Conservation (phyloP, 2,329 filamentous ascomycete genomes). For the Hymenoscyphus linearis region DNA sequence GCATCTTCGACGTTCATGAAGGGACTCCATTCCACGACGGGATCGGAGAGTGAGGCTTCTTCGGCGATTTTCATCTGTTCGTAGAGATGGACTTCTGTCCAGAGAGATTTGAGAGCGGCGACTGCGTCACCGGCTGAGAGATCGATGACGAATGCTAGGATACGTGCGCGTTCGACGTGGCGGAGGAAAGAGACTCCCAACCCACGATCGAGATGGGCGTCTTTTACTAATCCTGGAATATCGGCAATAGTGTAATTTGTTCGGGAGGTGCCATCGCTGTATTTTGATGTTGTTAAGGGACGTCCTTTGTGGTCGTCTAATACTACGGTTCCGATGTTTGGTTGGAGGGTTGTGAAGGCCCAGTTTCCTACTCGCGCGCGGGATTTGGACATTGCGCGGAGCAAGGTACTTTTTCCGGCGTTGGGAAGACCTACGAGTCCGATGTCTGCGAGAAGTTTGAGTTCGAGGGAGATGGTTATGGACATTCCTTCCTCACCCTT, state of each 20-base stretch:
- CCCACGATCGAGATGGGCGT: conserved; percentile 86
- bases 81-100: conserved; percentile 87
- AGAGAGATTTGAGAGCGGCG: conserved; percentile 70
- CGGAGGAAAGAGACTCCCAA: conserved; percentile 87
- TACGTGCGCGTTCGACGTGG: conserved; percentile 88
- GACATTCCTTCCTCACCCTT: conserved; percentile 75
- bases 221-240: conserved; percentile 89
- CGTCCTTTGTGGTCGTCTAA: conserved; percentile 81
- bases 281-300: conserved; percentile 44
- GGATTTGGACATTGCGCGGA: conserved; percentile 82
- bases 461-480: conserved; percentile 77
- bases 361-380: conserved; percentile 86
- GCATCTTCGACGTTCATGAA: conserved; percentile 39
- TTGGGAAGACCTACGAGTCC: conserved; percentile 93
- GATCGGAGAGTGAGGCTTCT: conserved; percentile 62
- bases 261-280: conserved; percentile 49
- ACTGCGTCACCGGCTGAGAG: conserved; percentile 76
- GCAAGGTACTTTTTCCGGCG: conserved; percentile 88
- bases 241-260: conserved; percentile 91
- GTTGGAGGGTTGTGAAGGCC: conserved; percentile 94
- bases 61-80: conserved; percentile 63
- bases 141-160: conserved; percentile 91
- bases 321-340: conserved; percentile 93
- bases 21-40: conserved; percentile 54
- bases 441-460: conserved; percentile 92